phyloP scores from a whole-genome alignment of 768 basidiomycete species.

The Leccinum subtestaceum region DNA sequence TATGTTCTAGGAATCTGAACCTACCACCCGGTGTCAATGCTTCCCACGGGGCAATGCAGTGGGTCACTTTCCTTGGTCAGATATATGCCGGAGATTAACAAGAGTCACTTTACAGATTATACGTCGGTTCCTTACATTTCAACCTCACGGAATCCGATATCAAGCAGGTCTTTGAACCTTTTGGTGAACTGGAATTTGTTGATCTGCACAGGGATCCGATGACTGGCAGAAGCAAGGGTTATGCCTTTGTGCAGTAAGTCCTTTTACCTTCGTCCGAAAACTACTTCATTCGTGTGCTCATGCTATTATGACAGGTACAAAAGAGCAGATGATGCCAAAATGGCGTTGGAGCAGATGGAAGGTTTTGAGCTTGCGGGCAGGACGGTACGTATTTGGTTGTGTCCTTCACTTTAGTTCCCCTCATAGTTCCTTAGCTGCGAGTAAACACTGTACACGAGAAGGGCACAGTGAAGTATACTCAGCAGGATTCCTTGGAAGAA shows the following conservation, averaged over 20 bases:
- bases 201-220: conserved; percentile 94
- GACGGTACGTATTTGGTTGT: conserved; percentile 49
- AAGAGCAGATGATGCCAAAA: conserved; percentile 88
- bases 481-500: conserved; percentile 84
- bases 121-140: conserved; percentile 96
- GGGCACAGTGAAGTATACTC: conserved; percentile 71
- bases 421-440: conserved; percentile 52
- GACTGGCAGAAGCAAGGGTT: conserved; percentile 96
- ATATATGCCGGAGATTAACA: conserved; percentile 13
- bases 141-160: conserved; percentile 96
- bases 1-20: conserved; percentile 60
- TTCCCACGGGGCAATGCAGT: conserved; percentile 83
- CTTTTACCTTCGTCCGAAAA: background rate
- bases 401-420: conserved; percentile 14
- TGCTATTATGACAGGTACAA: conserved; percentile 61
- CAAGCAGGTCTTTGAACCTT: conserved; percentile 98
- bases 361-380: conserved; percentile 97
- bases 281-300: conserved; percentile 2
- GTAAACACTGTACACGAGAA: conserved; percentile 94
- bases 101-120: conserved; percentile 56
- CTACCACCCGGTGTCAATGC: conserved; percentile 82
- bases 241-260: conserved; percentile 93
- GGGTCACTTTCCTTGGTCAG: conserved; percentile 36
- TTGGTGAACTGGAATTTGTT: conserved; percentile 97
- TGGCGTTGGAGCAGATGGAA: conserved; percentile 99